These are phyloP conservation scores for Podaxis mareebaensis DNA, from an alignment of 768 basidiomycete species.

Conservation along the genomic window DNA sequence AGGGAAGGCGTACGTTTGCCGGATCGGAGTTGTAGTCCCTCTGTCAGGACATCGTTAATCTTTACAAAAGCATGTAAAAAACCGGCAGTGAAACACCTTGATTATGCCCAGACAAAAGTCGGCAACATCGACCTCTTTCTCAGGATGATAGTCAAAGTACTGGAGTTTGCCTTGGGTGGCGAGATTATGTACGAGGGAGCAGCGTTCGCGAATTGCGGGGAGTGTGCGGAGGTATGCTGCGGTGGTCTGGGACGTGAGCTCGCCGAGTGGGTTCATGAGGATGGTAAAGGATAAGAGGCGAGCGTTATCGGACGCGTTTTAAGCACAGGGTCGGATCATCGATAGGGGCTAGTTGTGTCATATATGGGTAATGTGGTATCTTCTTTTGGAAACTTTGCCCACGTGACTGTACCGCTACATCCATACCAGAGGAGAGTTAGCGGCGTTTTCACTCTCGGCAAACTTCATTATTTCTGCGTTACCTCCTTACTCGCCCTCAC, in stretches of 20 bases:
- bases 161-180: conserved; percentile 74
- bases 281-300: neutral
- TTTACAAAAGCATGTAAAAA: neutral
- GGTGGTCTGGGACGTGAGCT: conserved; percentile 22
- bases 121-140: conserved; percentile 67
- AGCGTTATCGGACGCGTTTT: neutral
- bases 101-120: conserved; percentile 79
- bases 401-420: no score
- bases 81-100: conserved; percentile 43
- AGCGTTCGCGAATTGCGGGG: conserved; percentile 88
- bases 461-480: no score
- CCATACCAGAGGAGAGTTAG: neutral
- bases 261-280: conserved; percentile 12
- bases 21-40: conserved; percentile 16
- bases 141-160: conserved; percentile 85
- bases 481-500: no score
- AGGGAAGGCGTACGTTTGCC: conserved; percentile 43
- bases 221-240: conserved; percentile 80
- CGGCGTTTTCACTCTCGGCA: neutral
- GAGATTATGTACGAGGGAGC: conserved; percentile 73
- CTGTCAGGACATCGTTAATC: conserved; percentile 10
- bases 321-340: neutral
- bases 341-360: neutral
- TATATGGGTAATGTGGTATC: neutral
- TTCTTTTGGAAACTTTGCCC: neutral